A percentile compares a stretch with the other conserved stretches of the same genome.
These are phyloP conservation scores for Sanghuangporus sanghuang DNA, from an alignment of 1,284 basidiomycete genomes.

Conservation along the genomic window DNA sequence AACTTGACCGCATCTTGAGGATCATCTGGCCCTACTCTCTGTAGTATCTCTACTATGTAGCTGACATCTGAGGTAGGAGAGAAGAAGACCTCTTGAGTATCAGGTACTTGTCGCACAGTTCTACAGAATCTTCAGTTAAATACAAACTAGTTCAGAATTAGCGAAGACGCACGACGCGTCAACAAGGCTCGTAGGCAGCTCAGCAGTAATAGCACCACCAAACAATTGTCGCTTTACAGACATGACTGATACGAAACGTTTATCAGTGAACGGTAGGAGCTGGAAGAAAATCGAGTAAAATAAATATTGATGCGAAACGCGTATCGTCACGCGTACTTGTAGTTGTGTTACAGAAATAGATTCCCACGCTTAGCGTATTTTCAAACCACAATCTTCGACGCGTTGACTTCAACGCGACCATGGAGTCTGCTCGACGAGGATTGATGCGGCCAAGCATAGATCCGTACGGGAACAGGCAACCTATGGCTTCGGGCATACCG, in stretches of 20 bases:
- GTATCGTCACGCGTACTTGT: neutral
- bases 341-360: neutral
- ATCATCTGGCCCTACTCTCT: conserved; percentile 60
- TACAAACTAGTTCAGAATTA: conserved; percentile 2
- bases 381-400: neutral
- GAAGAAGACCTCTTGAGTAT: conserved; percentile 94
- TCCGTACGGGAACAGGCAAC: conserved; percentile 43
- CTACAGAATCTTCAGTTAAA: conserved; percentile 37
- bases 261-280: neutral
- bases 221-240: conserved; percentile 42
- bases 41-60: conserved; percentile 83
- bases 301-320: neutral
- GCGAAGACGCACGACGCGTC: conserved; percentile 78
- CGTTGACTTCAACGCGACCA: conserved; percentile 23
- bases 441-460: conserved; percentile 52
- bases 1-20: conserved; percentile 66
- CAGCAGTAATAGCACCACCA: conserved; percentile 76
- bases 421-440: conserved; percentile 51
- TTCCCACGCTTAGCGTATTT: neutral
- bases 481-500: conserved; percentile 33
- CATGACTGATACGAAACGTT: conserved; percentile 17
- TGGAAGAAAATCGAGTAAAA: neutral
- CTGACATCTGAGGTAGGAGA: conserved; percentile 66
- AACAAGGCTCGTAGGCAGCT: conserved; percentile 55
- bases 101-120: conserved; percentile 89